phyloP scores from a whole-genome alignment of 176 grass and related monocot species.

The Cenchrus americanus region DNA sequence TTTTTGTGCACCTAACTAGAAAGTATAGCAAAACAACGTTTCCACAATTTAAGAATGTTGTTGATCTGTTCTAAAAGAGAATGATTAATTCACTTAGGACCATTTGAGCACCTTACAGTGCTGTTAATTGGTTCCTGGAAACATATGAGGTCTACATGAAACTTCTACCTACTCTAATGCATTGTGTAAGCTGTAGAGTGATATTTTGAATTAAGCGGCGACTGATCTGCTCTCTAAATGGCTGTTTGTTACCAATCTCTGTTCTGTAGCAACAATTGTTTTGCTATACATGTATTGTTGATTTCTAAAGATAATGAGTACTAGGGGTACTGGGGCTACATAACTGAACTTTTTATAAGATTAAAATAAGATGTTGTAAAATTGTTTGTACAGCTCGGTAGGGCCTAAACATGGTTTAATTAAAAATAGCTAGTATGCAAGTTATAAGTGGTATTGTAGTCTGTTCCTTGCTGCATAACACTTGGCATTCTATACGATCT shows the following conservation, averaged over 20 bases:
- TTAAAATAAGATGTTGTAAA: background rate
- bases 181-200: background rate
- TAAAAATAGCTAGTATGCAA: background rate
- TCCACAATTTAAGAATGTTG: slow-evolving; percentile 8
- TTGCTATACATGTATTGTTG: background rate
- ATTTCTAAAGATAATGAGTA: background rate
- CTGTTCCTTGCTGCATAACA: background rate
- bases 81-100: background rate
- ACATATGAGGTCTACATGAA: background rate
- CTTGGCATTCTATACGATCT: background rate
- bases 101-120: background rate
- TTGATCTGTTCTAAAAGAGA: background rate
- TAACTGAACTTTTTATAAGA: background rate
- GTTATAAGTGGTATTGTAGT: background rate
- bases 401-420: background rate
- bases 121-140: background rate
- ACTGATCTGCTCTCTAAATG: background rate
- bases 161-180: background rate
- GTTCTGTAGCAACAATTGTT: background rate
- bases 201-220: background rate
- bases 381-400: too few species aligned
- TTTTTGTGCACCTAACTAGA: background rate
- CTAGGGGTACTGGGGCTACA: background rate
- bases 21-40: background rate
- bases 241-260: background rate